Conservation (phyloP, 2,329 filamentous ascomycete genomes). For the Fusarium anthophilum region DNA sequence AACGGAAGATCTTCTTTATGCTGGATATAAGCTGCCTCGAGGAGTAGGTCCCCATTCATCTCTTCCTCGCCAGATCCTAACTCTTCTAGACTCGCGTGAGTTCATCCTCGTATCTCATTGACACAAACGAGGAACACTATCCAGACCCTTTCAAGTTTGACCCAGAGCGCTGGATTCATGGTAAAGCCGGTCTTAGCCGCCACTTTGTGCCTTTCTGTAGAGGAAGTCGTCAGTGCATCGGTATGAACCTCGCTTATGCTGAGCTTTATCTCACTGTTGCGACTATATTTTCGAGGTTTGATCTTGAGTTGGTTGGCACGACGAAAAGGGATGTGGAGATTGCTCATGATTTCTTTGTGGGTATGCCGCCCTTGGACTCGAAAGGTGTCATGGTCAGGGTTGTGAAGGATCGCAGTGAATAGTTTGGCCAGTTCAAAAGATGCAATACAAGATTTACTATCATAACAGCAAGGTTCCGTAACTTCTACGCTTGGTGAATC, state of each 20-base stretch:
- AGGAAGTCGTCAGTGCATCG: not conserved
- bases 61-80: not conserved
- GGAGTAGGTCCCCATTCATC: not conserved
- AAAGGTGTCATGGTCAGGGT: not conserved
- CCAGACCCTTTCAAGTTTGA: not conserved
- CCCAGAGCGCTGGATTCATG: not conserved
- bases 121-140: not conserved
- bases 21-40: not conserved
- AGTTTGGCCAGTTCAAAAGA: fast-evolving
- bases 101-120: not conserved
- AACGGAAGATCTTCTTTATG: not conserved
- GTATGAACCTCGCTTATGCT: not conserved
- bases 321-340: not conserved
- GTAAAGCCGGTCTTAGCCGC: not conserved
- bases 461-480: too few species aligned
- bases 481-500: fast-evolving
- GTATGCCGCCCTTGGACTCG: not conserved
- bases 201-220: not conserved
- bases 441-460: fast-evolving
- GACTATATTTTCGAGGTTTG: not conserved
- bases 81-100: not conserved
- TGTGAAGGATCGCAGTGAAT: not conserved
- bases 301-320: not conserved
- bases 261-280: conserved; percentile 1
- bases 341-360: not conserved